Base-by-base conservation (phyloP, 768 basidiomycete species). In the Agrocybe chaxingu region DNA sequence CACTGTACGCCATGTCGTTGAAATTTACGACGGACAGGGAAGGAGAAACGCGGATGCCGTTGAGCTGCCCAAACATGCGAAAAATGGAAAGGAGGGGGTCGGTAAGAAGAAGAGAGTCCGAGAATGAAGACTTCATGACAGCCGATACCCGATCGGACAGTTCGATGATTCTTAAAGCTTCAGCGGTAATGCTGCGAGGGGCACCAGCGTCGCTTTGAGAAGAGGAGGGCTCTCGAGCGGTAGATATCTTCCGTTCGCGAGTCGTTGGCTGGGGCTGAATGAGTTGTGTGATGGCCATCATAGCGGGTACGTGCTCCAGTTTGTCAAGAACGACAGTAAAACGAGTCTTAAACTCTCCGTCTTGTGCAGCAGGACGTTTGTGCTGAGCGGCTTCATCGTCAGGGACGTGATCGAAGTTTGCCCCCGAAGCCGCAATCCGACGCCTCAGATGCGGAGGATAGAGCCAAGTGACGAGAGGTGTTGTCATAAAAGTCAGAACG, bases 301-400 rank as follows among this genome's bases (percentile, higher is more conserved):
- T 84, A 7, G 88, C 81, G 0, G 94, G 87, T 0, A 98, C 65
- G 63, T 94, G 90, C 59, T 97, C 96, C 42, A 95, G 72, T 63
- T 85, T 91, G 65, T 96, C 93, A 12, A 98, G 78, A 12, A 98
- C 84, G 52, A 98, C 81, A 0, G 88, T 86, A 69, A 95, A 90
- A 7, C 83, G 77, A 2, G 73, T 76, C 44, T 79, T 86, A 66
- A 70, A 57, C 6, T 57, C 67, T 8, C 62, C 64, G 34, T 53
- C 48, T 52, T 55, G 13, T 8, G 18, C 35, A 30, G 52, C 45
- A 42, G 42, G 42, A 16, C 45, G 44, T 37, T 56, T 42, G 13
- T 53, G 56, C 45, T 43, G 51, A 13, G 43, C 38, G 4, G 57
- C 64, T 36, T 74, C 75, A 2, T 66, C 71, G 43, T 68, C 76